Base-by-base conservation (phyloP, 495 filamentous ascomycete genomes). In the Penicillium atrosanguineum region DNA sequence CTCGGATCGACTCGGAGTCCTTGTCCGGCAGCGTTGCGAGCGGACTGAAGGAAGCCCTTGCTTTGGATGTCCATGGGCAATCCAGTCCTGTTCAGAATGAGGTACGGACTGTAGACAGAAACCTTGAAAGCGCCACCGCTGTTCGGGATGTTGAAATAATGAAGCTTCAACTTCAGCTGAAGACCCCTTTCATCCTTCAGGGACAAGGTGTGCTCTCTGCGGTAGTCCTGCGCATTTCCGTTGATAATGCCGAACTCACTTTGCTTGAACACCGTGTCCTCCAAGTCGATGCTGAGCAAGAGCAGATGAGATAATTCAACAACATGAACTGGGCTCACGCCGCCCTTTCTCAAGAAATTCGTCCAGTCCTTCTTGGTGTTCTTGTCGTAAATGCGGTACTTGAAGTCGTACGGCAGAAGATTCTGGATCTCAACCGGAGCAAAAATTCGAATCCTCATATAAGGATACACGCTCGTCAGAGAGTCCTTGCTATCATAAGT, bases 201-300 rank as follows among this genome's bases (percentile, higher is more conserved):
- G 28, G 85, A 77, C n/a, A 98, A 65, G 3, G 73, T 81, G 42
- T 87, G 77, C 68, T 97, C 94, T 62, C 89, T 87, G 43, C 83
- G 83, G 72, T 95, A 96, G 60, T 94, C 90, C 56, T 95, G 89
- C 43, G 82, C 79, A 49, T 88, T 90, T 7, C 93, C 88, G 66
- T 97, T 98, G 75, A 98, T 89, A 60, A 97, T 94, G 7, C 90
- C 87, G 71, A 97, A 97, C 47, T 97, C 92, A 74, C 94, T 97
- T 31, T 90, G 83, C 58, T 89, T 91, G 80, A 94, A 98, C 6
- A 88, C 81, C 0, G 93, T 95, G 69, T 97, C 95, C 70, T 98
- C 88, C 85, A 98, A 86, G 64, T 97, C 90, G 60, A 97, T 81
- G 61, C 92, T 97, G 60, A 98, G 79, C 23, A 97, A 72, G 7